Evolutionary conservation across 805 yeast species (phyloP).

Genomic region (Wickerhamiella bombiphila): DNA sequence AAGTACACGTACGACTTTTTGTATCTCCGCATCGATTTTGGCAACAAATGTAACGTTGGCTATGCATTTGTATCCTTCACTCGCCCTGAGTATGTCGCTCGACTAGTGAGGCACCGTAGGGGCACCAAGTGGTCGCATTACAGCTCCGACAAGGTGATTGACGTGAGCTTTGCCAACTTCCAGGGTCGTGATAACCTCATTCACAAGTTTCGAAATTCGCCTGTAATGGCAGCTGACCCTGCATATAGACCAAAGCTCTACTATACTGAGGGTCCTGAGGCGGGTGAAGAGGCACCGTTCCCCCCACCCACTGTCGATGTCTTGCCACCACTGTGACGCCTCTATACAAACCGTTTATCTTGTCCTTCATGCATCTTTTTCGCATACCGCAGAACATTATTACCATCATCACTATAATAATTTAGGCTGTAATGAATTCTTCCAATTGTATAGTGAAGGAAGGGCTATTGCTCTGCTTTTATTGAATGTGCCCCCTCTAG

Average conservation of each 20-base stretch:
- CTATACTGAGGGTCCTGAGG: conserved; percentile 29
- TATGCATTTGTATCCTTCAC: conserved; percentile 40
- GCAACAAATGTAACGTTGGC: conserved; percentile 40
- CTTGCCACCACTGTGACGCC: not conserved
- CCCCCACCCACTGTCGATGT: conserved; percentile 18
- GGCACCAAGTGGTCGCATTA: conserved; percentile 33
- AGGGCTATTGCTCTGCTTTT: too few relatives aligned
- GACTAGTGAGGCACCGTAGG: conserved; percentile 31
- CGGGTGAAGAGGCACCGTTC: conserved; percentile 32
- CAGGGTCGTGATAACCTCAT: conserved; percentile 34
- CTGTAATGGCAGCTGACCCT: conserved; percentile 34
- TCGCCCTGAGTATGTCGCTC: conserved; percentile 30
- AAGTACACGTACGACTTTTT: conserved; percentile 26
- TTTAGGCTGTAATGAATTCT: too few relatives aligned
- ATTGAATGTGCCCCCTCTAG: too few relatives aligned
- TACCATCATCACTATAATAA: too few relatives aligned
- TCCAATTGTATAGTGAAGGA: too few relatives aligned
- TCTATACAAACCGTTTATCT: not conserved
- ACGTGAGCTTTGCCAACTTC: conserved; percentile 36
- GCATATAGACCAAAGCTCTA: conserved; percentile 37
- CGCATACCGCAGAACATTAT: too few relatives aligned
- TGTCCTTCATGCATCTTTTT: too few relatives aligned
- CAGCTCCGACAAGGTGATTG: conserved; percentile 37
- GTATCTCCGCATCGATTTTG: conserved; percentile 38
- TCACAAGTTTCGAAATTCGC: conserved; percentile 36